Base-by-base conservation (phyloP, 805 yeast genomes). In the Schwanniomyces pseudopolymorphus region DNA sequence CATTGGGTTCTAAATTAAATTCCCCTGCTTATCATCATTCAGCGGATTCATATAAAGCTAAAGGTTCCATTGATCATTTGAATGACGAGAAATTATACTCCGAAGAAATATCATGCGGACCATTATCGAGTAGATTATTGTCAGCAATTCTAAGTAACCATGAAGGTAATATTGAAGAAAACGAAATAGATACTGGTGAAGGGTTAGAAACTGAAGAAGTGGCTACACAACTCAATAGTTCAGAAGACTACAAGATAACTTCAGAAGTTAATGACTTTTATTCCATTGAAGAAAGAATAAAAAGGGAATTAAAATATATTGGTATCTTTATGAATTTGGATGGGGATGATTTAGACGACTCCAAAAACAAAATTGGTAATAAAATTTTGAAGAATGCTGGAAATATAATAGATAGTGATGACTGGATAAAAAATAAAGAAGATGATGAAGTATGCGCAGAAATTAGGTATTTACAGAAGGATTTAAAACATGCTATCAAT, bases 371-470 rank as follows among this genome's bases (percentile, higher is more conserved):
- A 47, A 54, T 52, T 36, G 62, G 63, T 35, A 52, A 63, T 24
- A 38, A 52, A 9, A 51, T 58, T 10, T 59, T 59, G 40, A 52
- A 55, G 14, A 53, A 52, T 28, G 43, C 54, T 10, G 61, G 60
- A 4, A 63, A 60, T 41, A 69, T 72, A n/a, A 57, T 72, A n/a
- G 78, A 72, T 50, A 78, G 80, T 43, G 88, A 84, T 60, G 77
- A 72, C 24, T 91, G 97, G 97, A 67, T 85, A 11, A 75, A 77
- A 42, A 82, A 83, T 33, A 79, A 87, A 47, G 97, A 94, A 60
- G 99, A 94, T 64, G 99, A 94, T 67, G 98, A 94, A 65, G 81
- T 94, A 4, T 85, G 95, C 51, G 83, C 85, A 0, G 97, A 92
- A 60, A 69, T 94, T 50, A 75, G 99, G 48, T 63, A 62, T 13